Evolutionary conservation across 257 asterid genomes (phyloP), one percentile per base, ranked within the genome.

Genomic region (Scutellaria baicalensis): DNA sequence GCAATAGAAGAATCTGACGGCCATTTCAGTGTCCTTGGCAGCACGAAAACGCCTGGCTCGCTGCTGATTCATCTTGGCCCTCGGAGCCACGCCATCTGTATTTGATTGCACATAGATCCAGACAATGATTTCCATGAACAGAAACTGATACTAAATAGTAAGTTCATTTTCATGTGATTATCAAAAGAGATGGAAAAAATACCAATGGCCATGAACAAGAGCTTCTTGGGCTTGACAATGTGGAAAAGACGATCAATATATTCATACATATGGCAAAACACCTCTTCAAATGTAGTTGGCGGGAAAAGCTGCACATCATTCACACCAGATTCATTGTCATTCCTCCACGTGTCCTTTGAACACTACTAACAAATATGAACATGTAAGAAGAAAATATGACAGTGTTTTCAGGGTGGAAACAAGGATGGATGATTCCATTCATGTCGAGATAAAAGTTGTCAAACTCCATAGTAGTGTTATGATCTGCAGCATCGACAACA

Each of bases 61-160:
- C 9, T 80, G 88, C 17, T 80, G 90, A 63, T 89, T 86, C 93
- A 86, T 83, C 48, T 89, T 89, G 0, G 96, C 96, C 48, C 92
- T 77, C 1, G 96, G 91, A 21, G 93, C 93, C 40, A 85, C 93
- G 8, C 96, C 93, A 71, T 89, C 93, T 89, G 79, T 13, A 59
- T 12, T 16, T 27, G 3, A 47, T 14, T 56, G 20, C 31, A 20
- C 6, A 8, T 33, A 10, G 13, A 27, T 27, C 47, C 13, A 58
- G 8, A 36, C 5, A 13, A 36, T 7, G 47, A 35, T 35, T 18
- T 38, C 3, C 11, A 14, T 48, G 6, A 14, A 47, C n/a, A 4
- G 17, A 17, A 31, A 59, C 43, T 31, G 56, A 17, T n/a, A n/a
- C n/a, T n/a, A n/a, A n/a, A n/a, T n/a, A n/a, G n/a, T n/a, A n/a